Evolutionary conservation across 306 rosid genomes (phyloP).

Genomic region (Prinsepia uniflora): DNA sequence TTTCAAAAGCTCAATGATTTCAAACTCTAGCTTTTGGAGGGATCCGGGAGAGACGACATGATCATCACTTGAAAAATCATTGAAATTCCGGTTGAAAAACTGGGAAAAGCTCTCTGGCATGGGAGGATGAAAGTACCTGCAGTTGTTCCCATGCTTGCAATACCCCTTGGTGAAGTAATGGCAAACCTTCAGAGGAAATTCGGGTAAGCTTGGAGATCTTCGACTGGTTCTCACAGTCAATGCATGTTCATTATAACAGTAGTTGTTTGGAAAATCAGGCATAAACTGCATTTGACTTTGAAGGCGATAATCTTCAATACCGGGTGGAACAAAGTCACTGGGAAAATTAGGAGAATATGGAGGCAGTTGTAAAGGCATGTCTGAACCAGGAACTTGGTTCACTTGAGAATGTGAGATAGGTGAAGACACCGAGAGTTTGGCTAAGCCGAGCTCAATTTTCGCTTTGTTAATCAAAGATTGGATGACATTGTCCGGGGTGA

Average conservation of each 20-base stretch:
- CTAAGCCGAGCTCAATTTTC: conserved; percentile 35
- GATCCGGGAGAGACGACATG: conserved; percentile 25
- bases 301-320: conserved; percentile 24
- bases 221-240: conserved; percentile 29
- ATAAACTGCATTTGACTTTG: conserved; percentile 30
- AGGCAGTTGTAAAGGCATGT: conserved; percentile 25
- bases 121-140: conserved; percentile 42
- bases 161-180: conserved; percentile 48
- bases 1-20: conserved; percentile 43
- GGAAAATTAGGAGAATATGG: conserved; percentile 19
- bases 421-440: conserved; percentile 20
- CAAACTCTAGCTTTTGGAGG: conserved; percentile 37
- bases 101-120: conserved; percentile 27
- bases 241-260: conserved; percentile 29
- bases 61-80: conserved; percentile 32
- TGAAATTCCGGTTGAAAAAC: conserved; percentile 15
- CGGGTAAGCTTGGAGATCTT: conserved; percentile 43
- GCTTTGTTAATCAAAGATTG: conserved; percentile 36
- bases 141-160: conserved; percentile 44
- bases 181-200: conserved; percentile 38
- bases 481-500: conserved; percentile 38
- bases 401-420: conserved; percentile 34
- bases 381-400: conserved; percentile 27
- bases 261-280: conserved; percentile 30
- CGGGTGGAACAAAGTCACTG: conserved; percentile 25